Percentiles rank a stretch among this genome's conserved stretches.
Conservation (phyloP, 1,284 basidiomycete genomes). For the Retiboletus flavoniger region DNA sequence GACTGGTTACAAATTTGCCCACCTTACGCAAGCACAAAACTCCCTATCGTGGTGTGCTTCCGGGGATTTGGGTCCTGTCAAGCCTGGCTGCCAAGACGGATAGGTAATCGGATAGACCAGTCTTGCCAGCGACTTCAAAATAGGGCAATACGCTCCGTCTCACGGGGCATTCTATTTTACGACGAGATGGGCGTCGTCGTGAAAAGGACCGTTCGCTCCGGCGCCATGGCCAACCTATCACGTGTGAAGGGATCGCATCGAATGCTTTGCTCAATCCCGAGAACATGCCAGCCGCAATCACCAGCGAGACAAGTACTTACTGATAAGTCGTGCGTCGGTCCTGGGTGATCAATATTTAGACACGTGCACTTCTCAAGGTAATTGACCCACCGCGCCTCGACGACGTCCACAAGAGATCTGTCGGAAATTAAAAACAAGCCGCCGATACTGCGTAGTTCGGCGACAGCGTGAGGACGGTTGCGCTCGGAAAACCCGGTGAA, state of each 20-base stretch:
- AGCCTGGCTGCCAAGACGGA: slow-evolving; percentile 1
- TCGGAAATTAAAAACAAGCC: slow-evolving; percentile 33
- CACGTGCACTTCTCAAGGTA: slow-evolving; percentile 8
- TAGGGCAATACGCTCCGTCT: slow-evolving; percentile 2
- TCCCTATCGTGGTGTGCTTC: slow-evolving; percentile 3
- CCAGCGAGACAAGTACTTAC: background rate
- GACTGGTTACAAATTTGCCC: slow-evolving; percentile 25
- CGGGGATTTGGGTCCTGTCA: slow-evolving; percentile 8
- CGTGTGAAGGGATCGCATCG: slow-evolving; percentile 12
- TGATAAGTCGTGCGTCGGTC: background rate
- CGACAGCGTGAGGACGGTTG: background rate
- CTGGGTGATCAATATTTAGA: background rate
- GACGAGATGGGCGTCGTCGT: background rate
- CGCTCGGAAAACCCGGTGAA: background rate
- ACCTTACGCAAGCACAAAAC: slow-evolving; percentile 24
- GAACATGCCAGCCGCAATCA: slow-evolving; percentile 16
- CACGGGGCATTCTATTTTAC: slow-evolving; percentile 20
- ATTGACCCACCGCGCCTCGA: slow-evolving; percentile 3
- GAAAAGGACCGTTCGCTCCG: slow-evolving; percentile 7
- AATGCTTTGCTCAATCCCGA: slow-evolving; percentile 7
- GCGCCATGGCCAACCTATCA: background rate
- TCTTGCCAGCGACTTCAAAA: slow-evolving; percentile 1
- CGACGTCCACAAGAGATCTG: slow-evolving; percentile 7
- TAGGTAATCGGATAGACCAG: slow-evolving; percentile 20
- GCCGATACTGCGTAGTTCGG: slow-evolving; percentile 8